Evolutionary conservation across 169 alveolate genomes (phyloP), one percentile per base, ranked within the genome.

Genomic region (Eimeria tenella): DNA sequence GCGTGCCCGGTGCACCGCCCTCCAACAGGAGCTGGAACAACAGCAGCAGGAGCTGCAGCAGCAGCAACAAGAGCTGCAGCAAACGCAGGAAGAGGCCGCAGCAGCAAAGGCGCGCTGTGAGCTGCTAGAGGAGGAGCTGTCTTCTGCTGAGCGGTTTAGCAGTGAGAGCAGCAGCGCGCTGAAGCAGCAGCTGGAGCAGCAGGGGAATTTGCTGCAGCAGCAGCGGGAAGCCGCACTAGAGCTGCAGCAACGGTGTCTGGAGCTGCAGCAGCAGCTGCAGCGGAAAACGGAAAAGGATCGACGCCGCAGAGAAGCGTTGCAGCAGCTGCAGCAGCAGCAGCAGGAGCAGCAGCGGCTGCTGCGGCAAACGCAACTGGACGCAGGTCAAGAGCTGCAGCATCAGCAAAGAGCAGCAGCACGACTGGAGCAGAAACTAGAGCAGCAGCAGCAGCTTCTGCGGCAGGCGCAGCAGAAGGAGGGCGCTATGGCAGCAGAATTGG

Each of bases 41-140:
- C 93, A 86, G 93, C 71, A 86, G 93, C 93, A 86, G 93, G 83
- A 86, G 83, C 82, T 62, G 93, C 83, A 19, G 82, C 93, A 49
- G 93, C 73, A 55, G 77, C 58, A 58, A 58, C 90, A 58, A 31
- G 70, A n/a, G 42, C 65, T 50, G 83, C 71, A 63, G 83, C 83
- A 63, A 21, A 10, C 50, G n/a, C 56, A 5, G 13, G 70, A 49
- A n/a, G 82, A 62, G 42, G 82, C 93, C 62, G 50, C 10, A 7
- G 70, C 71, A 5, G 71, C 52, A 6, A 8, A 9, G 15, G 83
- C 10, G 0, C 90, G 73, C 6, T 82, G 77, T 10, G 31, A 82
- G 50, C n/a, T 8, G 17, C 25, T 82, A 4, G 62, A 82, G n/a
- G 77, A 53, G 13, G 90, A 82, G 62, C 42, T 82, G 4, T 62